These are phyloP conservation scores for Talaromyces piceae DNA, from an alignment of 2,329 filamentous ascomycete genomes.

Conservation along the genomic window DNA sequence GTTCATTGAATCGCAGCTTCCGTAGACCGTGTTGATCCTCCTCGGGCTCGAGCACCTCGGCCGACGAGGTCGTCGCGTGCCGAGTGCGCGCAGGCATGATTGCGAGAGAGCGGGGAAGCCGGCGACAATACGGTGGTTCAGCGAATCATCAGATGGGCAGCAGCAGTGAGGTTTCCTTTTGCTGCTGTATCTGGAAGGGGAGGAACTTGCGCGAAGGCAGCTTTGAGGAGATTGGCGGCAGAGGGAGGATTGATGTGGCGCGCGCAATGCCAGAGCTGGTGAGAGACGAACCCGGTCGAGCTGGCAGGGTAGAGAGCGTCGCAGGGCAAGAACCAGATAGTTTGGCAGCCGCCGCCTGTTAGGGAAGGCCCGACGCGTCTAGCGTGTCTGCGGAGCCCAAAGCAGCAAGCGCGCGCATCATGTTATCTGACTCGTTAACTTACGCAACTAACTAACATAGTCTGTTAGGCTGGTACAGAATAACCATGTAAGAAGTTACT, in stretches of 20 bases:
- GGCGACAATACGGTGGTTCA: constrained; percentile 9
- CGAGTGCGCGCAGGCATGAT: constrained; percentile 40
- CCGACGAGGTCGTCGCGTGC: constrained; percentile 24
- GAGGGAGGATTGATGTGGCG: not conserved
- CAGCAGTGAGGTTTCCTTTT: not conserved
- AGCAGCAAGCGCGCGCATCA: not conserved
- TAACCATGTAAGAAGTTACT: too few relatives aligned
- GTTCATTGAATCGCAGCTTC: constrained; percentile 69
- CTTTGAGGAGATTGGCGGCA: not conserved
- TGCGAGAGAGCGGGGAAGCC: constrained; percentile 14
- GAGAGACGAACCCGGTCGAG: not conserved
- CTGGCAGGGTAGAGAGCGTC: not conserved
- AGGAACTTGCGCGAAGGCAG: not conserved
- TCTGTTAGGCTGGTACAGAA: too few relatives aligned
- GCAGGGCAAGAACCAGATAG: not conserved
- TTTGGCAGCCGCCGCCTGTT: not conserved
- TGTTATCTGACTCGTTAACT: not conserved
- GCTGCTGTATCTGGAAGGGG: not conserved
- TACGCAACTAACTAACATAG: not conserved
- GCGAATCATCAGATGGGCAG: constrained; percentile 12
- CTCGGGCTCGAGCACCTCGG: constrained; percentile 25
- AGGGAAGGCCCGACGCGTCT: constrained; percentile 11
- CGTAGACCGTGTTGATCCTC: constrained; percentile 27
- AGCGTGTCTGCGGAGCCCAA: constrained; percentile 9
- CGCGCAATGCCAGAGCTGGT: too few relatives aligned